Evolutionary conservation across 2,329 filamentous ascomycete genomes (phyloP).

Genomic region (Diaporthe ilicicola): DNA sequence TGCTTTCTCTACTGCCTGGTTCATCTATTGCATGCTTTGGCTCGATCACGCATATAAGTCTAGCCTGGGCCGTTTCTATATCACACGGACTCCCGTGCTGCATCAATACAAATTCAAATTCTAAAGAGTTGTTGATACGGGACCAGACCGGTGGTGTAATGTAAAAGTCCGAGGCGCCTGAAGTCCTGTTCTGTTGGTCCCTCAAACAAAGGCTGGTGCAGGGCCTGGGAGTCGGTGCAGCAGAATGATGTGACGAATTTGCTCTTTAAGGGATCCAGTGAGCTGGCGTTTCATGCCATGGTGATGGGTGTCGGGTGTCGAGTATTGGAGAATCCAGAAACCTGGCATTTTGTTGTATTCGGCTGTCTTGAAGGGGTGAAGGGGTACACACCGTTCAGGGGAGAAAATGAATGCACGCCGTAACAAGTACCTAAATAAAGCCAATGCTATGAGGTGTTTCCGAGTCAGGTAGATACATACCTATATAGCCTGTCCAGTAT

Average conservation of each 20-base stretch:
- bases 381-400: neutral
- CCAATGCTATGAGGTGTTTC: too few species aligned
- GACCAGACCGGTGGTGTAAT: neutral
- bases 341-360: neutral
- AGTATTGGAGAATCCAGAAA: neutral
- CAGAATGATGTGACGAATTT: neutral
- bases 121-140: neutral
- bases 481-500: neutral
- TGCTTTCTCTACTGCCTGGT: slow-evolving; percentile 13
- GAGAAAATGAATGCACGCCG: neutral
- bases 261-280: neutral
- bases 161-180: neutral
- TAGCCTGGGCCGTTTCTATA: neutral
- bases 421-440: slow-evolving; percentile 15
- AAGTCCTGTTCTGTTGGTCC: neutral
- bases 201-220: neutral
- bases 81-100: neutral
- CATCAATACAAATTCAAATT: neutral
- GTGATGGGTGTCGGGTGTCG: neutral
- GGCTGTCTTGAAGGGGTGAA: neutral
- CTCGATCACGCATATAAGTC: neutral
- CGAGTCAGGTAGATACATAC: slow-evolving; percentile 2
- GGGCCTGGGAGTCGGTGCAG: neutral
- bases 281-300: neutral
- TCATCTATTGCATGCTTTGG: neutral